Evolutionary conservation across 2,329 filamentous ascomycete genomes (phyloP), one percentile per base, ranked within the genome.

Genomic region (Emergomyces pasteurianus): DNA sequence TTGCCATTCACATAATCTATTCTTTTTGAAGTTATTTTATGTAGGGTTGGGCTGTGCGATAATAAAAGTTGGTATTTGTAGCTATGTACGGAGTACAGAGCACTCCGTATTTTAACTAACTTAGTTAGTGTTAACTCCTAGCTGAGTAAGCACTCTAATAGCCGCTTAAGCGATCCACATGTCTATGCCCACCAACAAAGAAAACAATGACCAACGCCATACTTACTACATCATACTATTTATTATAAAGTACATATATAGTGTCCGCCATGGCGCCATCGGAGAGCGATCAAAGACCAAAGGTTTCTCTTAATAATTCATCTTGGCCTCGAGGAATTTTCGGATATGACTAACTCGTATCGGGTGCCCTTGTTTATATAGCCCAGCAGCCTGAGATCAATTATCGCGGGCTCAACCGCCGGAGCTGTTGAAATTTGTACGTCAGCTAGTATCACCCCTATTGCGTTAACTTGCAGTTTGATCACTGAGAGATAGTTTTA

Each of bases 371-470:
- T 34, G 31, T 53, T 31, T 18, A 31, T 69, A 60, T 70, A 86
- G 76, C 89, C 92, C 54, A 96, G 89, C 70, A 84, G 89, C 56
- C 76, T 96, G 72, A 89, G 94, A 67, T 96, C 91, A 62, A 89
- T 97, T 68, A 80, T 97, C 68, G 94, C 94, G 60, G 94, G 94
- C 65, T 90, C 90, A 61, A 89, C 88, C n/a, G 94, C 92, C 60
- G 94, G 94, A 70, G 94, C 92, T 60, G 83, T 97, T 66, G 92
- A 99, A 78, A 97, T 97, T 74, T 85, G 89, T 92, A 79, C 67
- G 77, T 68, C 54, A 36, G 31, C 18, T 26, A 43, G 46, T 58
- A 55, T 62, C 34, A 8, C 46, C 28, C 16, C 46, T 28, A n/a
- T 58, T 8, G 40, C 23, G 9, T 21, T 60, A 36, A 9, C 18